These are phyloP conservation scores for Tuber indicum DNA, from an alignment of 495 filamentous ascomycete species.

Conservation along the genomic window DNA sequence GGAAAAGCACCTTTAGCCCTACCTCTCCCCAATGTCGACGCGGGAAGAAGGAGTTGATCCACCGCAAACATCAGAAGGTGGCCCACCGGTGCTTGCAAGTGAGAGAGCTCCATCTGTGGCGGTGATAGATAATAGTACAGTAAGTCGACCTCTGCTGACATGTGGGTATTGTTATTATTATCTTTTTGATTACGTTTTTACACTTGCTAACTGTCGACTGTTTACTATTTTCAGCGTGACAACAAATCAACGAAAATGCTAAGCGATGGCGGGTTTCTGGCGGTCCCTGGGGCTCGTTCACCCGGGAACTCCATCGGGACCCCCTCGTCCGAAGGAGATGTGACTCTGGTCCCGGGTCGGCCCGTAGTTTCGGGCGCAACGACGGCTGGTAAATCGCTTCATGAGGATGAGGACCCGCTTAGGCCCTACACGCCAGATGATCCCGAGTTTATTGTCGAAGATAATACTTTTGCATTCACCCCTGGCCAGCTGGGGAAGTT, in stretches of 20 bases:
- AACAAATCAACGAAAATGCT: not conserved
- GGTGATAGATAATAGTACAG: not conserved
- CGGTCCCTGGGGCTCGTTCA: conserved; percentile 57
- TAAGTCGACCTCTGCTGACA: not conserved
- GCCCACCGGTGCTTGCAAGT: not conserved
- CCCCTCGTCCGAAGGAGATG: conserved; percentile 51
- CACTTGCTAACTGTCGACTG: not conserved
- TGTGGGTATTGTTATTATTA: not conserved
- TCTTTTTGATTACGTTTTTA: not conserved
- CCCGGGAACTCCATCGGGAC: conserved; percentile 62
- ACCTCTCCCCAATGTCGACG: not conserved
- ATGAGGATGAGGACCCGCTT: conserved; percentile 57
- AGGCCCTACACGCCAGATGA: conserved; percentile 65
- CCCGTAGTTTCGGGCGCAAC: conserved; percentile 14
- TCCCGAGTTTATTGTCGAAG: conserved; percentile 61
- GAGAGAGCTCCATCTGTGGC: not conserved
- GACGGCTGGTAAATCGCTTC: conserved; percentile 37
- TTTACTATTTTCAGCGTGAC: conserved; percentile 2
- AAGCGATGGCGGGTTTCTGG: conserved; percentile 51
- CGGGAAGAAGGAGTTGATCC: not conserved
- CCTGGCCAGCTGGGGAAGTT: conserved; percentile 75
- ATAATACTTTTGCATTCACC: conserved; percentile 77
- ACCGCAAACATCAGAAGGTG: not conserved
- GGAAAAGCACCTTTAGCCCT: not conserved
- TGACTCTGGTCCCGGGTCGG: conserved; percentile 45